Evolutionary conservation across 768 basidiomycete genomes (phyloP).

Genomic region (Russula lepida): DNA sequence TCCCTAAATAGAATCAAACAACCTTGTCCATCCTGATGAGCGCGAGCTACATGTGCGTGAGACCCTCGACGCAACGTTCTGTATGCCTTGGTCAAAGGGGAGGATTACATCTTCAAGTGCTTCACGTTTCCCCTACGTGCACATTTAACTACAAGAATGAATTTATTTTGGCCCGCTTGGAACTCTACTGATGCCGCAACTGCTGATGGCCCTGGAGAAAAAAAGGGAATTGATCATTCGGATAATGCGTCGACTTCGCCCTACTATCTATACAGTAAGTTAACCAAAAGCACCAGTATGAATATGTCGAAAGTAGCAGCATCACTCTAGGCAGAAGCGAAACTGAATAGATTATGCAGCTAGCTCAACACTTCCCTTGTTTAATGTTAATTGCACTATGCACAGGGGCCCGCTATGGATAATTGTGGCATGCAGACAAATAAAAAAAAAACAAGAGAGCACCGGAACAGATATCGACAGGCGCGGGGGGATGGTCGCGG

Average conservation of each 20-base stretch:
- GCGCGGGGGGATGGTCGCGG: constrained; percentile 9
- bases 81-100: not conserved
- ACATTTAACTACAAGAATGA: not conserved
- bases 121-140: not conserved
- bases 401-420: constrained; percentile 21
- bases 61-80: not conserved
- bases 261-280: not conserved
- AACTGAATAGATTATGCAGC: constrained; percentile 19
- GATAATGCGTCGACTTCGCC: not conserved
- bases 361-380: constrained; percentile 22
- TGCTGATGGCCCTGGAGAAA: not conserved
- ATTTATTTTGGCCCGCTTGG: not conserved
- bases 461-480: constrained; percentile 20
- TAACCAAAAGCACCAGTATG: not conserved
- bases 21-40: not conserved
- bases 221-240: not conserved
- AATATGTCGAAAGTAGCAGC: not conserved
- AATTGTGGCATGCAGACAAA: constrained; percentile 22
- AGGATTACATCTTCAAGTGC: not conserved
- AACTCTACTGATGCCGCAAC: not conserved
- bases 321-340: not conserved
- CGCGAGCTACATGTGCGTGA: not conserved
- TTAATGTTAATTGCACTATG: constrained; percentile 23
- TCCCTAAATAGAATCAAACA: not conserved
- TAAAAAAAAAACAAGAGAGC: constrained; percentile 23